These are phyloP conservation scores for Podospora conica DNA, from an alignment of 495 filamentous ascomycete species.

Conservation along the genomic window DNA sequence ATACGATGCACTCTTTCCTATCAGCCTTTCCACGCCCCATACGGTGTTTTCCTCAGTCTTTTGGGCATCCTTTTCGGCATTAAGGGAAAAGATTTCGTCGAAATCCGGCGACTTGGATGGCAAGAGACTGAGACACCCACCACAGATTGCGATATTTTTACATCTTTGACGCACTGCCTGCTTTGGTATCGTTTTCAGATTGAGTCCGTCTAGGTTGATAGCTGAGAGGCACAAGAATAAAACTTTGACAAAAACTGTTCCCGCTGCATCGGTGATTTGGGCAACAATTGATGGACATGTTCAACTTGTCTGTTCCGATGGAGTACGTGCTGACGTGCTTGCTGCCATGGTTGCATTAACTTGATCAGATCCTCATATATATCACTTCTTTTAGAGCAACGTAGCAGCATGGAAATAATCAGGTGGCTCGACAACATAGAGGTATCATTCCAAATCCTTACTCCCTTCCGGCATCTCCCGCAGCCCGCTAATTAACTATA, in stretches of 20 bases:
- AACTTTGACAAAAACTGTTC: background rate
- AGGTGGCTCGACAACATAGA: background rate
- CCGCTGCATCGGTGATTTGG: background rate
- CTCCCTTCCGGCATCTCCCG: background rate
- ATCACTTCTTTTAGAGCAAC: background rate
- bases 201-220: slow-evolving; percentile 20
- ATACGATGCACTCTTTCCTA: slow-evolving; percentile 1
- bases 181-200: slow-evolving; percentile 21
- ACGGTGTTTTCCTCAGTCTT: background rate
- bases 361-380: background rate
- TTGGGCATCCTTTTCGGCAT: no score
- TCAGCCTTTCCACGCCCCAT: background rate
- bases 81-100: no score
- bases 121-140: background rate
- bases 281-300: background rate
- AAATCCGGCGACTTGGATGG: background rate
- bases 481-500: background rate
- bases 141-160: background rate
- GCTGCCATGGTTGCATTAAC: background rate
- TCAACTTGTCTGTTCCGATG: background rate
- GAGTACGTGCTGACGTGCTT: background rate
- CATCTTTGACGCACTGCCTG: background rate
- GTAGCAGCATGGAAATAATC: no score
- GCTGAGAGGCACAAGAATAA: background rate
- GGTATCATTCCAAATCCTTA: background rate